Base-by-base conservation (phyloP, 768 basidiomycete species). In the Kwoniella sp. region DNA sequence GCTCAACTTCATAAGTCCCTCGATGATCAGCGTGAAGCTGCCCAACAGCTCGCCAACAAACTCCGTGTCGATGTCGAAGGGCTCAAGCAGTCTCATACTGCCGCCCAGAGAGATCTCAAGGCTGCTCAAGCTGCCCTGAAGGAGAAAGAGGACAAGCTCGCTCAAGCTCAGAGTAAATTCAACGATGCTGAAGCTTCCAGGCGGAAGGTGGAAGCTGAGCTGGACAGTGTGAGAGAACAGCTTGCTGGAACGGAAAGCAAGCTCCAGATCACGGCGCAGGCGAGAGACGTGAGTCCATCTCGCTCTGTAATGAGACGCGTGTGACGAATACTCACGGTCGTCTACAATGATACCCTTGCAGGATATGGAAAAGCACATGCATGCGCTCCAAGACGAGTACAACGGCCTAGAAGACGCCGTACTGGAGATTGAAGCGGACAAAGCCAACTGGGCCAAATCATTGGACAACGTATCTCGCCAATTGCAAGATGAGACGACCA, bases 331-430 rank as follows among this genome's bases (percentile, higher is more conserved):
- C n/a, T n/a, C n/a, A n/a, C n/a, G n/a, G n/a, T n/a, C n/a, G n/a
- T n/a, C n/a, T n/a, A 34, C 34, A 34, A 5, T 13, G 13, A 13
- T 13, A 34, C 5, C 34, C 0, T 13, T 25, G 4, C 72, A 96
- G 92, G 84, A 82, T 48, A 82, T 92, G 54, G 91, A 94, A 69
- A 88, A 89, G 41, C 89, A 93, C 77, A 81, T 95, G n/a, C 78
- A 83, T 0, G 81, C 85, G 23, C 86, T 89, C 5, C 89, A 91
- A 73, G 84, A 85, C 37, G 91, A 91, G 72, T 89, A 89, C 65
- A 87, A 90, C 62, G 88, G 90, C 63, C 89, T 93, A 61, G 95
- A 99, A 80, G 95, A 98, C 75, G 86, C 89, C 0, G 86, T 91
- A 1, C 84, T 96, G 5, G 87, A 90, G 70, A 85, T 91, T 55